Conservation (phyloP, 2,329 filamentous ascomycete genomes). For the Fusarium bulbicola region DNA sequence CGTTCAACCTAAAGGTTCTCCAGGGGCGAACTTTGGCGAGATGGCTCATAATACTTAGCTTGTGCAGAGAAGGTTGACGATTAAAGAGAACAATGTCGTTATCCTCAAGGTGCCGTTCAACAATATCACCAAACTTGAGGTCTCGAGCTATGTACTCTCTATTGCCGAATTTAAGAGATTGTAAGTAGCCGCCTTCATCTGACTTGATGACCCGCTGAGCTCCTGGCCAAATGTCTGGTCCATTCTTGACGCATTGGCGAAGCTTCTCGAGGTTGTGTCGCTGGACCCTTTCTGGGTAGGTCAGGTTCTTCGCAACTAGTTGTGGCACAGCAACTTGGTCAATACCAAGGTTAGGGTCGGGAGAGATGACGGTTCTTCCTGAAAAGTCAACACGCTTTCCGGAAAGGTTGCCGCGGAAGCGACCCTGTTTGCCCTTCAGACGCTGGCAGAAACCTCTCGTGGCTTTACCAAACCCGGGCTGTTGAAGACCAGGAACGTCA, state of each 20-base stretch:
- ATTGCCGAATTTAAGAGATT: conserved; percentile 79
- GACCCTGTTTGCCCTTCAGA: conserved; percentile 95
- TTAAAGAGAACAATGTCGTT: conserved; percentile 98
- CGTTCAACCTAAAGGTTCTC: conserved; percentile 95
- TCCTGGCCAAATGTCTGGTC: conserved; percentile 82
- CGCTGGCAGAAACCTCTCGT: conserved; percentile 95
- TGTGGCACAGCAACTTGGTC: conserved; percentile 93
- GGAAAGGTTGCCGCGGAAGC: conserved; percentile 95
- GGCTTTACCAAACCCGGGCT: conserved; percentile 85
- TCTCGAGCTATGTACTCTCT: conserved; percentile 71
- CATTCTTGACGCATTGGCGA: conserved; percentile 76
- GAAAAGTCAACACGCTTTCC: conserved; percentile 99
- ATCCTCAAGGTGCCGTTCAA: conserved; percentile 94
- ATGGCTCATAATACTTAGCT: conserved; percentile 98
- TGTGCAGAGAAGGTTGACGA: conserved; percentile 95
- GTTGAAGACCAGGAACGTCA: conserved; percentile 90
- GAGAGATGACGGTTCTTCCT: conserved; percentile 95
- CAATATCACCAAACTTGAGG: conserved; percentile 83
- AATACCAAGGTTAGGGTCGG: conserved; percentile 92
- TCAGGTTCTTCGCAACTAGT: conserved; percentile 94
- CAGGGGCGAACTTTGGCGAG: conserved; percentile 92
- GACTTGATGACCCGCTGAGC: conserved; percentile 84
- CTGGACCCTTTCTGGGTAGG: conserved; percentile 90
- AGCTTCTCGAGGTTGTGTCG: conserved; percentile 87
- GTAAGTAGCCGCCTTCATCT: conserved; percentile 72